These are phyloP conservation scores for Eremothecium gossypii DNA, from an alignment of 1,139 yeast genomes.

Conservation along the genomic window DNA sequence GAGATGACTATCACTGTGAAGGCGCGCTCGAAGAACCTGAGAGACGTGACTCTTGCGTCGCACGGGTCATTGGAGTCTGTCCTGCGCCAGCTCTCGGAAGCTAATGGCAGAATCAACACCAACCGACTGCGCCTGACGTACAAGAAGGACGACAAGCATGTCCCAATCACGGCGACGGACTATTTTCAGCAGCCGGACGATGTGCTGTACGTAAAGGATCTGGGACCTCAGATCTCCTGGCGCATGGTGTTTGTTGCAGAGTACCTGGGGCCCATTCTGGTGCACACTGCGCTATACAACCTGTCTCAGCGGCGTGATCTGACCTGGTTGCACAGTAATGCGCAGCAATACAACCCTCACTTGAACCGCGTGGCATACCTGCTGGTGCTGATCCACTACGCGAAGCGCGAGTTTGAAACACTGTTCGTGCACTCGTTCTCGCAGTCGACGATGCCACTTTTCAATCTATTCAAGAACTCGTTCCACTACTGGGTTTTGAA, in stretches of 20 bases:
- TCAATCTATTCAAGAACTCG: conserved; percentile 80
- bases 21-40: conserved; percentile 45
- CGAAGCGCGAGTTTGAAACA: conserved; percentile 85
- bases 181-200: conserved; percentile 28
- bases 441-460: conserved; percentile 82
- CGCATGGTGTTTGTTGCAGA: conserved; percentile 77
- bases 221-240: conserved; percentile 94
- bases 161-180: conserved; percentile 20
- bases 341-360: conserved; percentile 14
- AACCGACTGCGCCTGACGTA: conserved; percentile 36
- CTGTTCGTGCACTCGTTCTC: conserved; percentile 76
- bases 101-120: conserved; percentile 36
- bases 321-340: conserved; percentile 10
- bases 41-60: conserved; percentile 33
- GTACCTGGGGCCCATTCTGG: conserved; percentile 77
- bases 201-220: conserved; percentile 60
- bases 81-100: conserved; percentile 35
- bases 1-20: conserved; percentile 38
- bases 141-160: conserved; percentile 23
- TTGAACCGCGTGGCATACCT: conserved; percentile 23
- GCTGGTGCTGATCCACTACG: conserved; percentile 62
- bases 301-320: conserved; percentile 14
- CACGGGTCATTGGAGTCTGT: conserved; percentile 30
- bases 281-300: conserved; percentile 61
- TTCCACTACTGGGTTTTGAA: conserved; percentile 86